A percentile compares a stretch with the other conserved stretches of the same genome.
phyloP scores from a whole-genome alignment of 108 stramenopile species.

The Chaetoceros tenuissimus region DNA sequence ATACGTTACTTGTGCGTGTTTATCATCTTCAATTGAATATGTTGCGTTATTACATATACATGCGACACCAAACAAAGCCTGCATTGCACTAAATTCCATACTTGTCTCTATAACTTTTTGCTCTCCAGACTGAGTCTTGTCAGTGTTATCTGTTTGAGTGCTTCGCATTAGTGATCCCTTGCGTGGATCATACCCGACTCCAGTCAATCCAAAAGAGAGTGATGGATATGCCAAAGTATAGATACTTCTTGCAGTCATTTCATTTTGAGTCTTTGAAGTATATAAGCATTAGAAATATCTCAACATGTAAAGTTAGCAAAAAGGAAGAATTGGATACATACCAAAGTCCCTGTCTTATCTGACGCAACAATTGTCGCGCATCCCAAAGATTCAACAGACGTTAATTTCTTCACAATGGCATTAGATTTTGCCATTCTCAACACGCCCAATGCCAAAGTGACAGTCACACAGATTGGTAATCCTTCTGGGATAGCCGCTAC shows the following conservation, averaged over 20 bases:
- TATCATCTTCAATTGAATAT: constrained; percentile 23
- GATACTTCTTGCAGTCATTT: constrained; percentile 81
- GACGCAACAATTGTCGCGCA: constrained; percentile 89
- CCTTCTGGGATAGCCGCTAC: constrained; percentile 98
- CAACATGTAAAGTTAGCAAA: background rate
- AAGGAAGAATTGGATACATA: background rate
- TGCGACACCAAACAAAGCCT: constrained; percentile 53
- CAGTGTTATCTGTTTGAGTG: constrained; percentile 10
- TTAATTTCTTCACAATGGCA: constrained; percentile 92
- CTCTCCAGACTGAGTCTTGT: constrained; percentile 6
- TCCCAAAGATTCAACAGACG: constrained; percentile 93
- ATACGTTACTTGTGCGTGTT: constrained; percentile 15
- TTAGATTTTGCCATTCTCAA: constrained; percentile 83
- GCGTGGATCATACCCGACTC: constrained; percentile 58
- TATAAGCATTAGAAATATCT: background rate
- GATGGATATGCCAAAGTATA: constrained; percentile 61
- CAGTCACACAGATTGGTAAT: constrained; percentile 84
- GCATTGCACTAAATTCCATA: constrained; percentile 40
- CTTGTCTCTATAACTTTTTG: constrained; percentile 16
- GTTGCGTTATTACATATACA: constrained; percentile 84
- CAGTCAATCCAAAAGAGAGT: constrained; percentile 59
- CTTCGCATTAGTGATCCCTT: constrained; percentile 35
- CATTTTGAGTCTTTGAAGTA: constrained; percentile 69
- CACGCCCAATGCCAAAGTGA: constrained; percentile 89
- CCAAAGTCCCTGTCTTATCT: constrained; percentile 96